Evolutionary conservation across 345 rosid genomes (phyloP), one percentile per base, ranked within the genome.

Genomic region (Populus alba): DNA sequence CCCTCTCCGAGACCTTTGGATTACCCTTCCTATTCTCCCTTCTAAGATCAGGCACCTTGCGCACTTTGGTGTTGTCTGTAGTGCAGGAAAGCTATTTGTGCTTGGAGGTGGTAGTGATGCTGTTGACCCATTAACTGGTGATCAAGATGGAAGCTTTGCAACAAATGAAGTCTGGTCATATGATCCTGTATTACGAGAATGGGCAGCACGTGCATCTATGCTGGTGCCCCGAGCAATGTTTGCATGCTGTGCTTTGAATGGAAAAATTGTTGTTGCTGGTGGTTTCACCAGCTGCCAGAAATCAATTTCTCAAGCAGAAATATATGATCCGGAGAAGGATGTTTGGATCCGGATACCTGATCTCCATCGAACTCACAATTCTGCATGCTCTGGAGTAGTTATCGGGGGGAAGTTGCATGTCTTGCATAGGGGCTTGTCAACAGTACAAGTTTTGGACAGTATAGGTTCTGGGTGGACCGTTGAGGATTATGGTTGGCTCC

Each of bases 51-150:
- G 92, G 89, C 96, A 90, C 84, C 94, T 93, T 69, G 86, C 98
- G 29, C 91, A 96, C 79, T 96, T 93, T 81, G 98, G 99, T 6
- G 87, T 79, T 31, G 97, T 91, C 78, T 90, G 92, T 10, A 76
- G 89, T 7, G 78, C 77, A 38, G 92, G 99, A 16, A 91, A 85
- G 73, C 87, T 96, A 70, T 96, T 89, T 82, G 99, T 96, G 38
- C 88, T 93, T 65, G 99, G 99, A 45, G 99, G 99, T 37, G 96
- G 96, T 27, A 96, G 99, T 74, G 99, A 96, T 71, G 97, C 94
- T 3, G 99, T 96, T 7, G 97, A 93, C 81, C 97, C 94, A 0
- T 77, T 83, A 70, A 95, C 98, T 2, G 99, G 99, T 23, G 99
- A 96, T 73, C 99, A 96, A 71, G 91, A 92, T 65, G 99, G 99